A percentile compares a stretch with the other conserved stretches of the same genome.
Evolutionary conservation across 2,329 filamentous ascomycete species (phyloP).

Genomic region (Tricladium varicosporioides): DNA sequence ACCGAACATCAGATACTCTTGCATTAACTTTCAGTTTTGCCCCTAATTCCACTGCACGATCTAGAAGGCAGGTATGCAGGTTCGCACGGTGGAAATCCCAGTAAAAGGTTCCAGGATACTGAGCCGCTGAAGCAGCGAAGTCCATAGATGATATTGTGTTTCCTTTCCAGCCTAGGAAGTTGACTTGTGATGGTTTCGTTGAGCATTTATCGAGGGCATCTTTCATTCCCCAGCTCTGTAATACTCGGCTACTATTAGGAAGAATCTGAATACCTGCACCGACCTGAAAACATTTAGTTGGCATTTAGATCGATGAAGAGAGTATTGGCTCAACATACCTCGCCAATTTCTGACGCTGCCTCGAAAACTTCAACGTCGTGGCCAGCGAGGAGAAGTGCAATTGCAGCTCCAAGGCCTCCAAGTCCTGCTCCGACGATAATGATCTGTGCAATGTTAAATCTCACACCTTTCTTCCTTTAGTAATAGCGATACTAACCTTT

Average conservation of each 20-base stretch:
- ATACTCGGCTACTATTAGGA: slow-evolving; percentile 25
- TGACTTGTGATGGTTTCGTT: slow-evolving; percentile 43
- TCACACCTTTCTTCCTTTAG: neutral
- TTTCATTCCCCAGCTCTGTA: slow-evolving; percentile 28
- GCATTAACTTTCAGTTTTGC: slow-evolving; percentile 39
- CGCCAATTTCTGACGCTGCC: slow-evolving; percentile 38
- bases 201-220: slow-evolving; percentile 14
- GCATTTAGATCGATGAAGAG: slow-evolving; percentile 43
- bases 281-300: slow-evolving; percentile 41
- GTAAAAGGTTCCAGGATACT: slow-evolving; percentile 34
- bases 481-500: slow-evolving; percentile 14
- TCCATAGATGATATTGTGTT: slow-evolving; percentile 28
- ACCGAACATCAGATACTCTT: slow-evolving; percentile 36
- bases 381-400: slow-evolving; percentile 27
- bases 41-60: slow-evolving; percentile 39
- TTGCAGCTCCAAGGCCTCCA: slow-evolving; percentile 46
- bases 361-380: slow-evolving; percentile 43
- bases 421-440: slow-evolving; percentile 56
- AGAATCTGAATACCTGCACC: slow-evolving; percentile 32
- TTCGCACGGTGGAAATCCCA: slow-evolving; percentile 49
- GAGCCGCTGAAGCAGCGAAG: slow-evolving; percentile 18
- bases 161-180: slow-evolving; percentile 44
- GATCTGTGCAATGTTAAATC: slow-evolving; percentile 26
- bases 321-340: slow-evolving; percentile 36
- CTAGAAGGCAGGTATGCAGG: slow-evolving; percentile 43